Evolutionary conservation across 2,329 filamentous ascomycete genomes (phyloP).

Genomic region (Aspergillus fijiensis): DNA sequence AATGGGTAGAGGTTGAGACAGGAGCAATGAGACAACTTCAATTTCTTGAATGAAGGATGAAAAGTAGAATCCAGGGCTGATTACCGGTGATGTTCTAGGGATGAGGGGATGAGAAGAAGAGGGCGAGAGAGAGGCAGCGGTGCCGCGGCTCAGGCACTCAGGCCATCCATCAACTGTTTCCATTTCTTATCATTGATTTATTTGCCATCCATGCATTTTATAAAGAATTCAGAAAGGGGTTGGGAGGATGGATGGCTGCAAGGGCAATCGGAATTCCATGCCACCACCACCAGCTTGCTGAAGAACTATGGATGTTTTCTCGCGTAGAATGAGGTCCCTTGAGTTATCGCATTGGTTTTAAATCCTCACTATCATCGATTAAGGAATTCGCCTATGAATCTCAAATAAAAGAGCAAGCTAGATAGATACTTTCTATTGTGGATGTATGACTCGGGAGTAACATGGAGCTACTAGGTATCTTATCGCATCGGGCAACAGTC

Average conservation of each 20-base stretch:
- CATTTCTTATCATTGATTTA: not conserved
- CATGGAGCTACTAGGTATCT: too few species aligned
- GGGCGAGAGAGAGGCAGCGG: not conserved
- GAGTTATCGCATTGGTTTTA: too few species aligned
- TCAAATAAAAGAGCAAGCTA: too few species aligned
- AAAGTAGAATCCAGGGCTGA: not conserved
- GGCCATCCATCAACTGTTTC: not conserved
- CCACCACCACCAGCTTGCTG: not conserved
- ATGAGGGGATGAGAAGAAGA: not conserved
- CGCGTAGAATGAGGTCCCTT: too few species aligned
- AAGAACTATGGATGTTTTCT: too few species aligned
- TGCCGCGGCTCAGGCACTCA: not conserved
- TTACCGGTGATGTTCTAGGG: constrained; percentile 4
- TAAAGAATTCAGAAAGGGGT: not conserved
- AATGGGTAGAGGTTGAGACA: not conserved
- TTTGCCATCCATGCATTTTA: not conserved
- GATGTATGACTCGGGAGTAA: too few species aligned
- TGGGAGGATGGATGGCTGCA: not conserved
- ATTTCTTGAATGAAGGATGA: constrained; percentile 10
- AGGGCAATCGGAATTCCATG: not conserved
- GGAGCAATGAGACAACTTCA: not conserved
- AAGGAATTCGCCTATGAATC: too few species aligned
- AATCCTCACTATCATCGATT: too few species aligned
- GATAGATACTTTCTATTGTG: too few species aligned
- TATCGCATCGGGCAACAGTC: too few species aligned